phyloP scores from a whole-genome alignment of 345 rosid genomes.

The Lumnitzera littorea region DNA sequence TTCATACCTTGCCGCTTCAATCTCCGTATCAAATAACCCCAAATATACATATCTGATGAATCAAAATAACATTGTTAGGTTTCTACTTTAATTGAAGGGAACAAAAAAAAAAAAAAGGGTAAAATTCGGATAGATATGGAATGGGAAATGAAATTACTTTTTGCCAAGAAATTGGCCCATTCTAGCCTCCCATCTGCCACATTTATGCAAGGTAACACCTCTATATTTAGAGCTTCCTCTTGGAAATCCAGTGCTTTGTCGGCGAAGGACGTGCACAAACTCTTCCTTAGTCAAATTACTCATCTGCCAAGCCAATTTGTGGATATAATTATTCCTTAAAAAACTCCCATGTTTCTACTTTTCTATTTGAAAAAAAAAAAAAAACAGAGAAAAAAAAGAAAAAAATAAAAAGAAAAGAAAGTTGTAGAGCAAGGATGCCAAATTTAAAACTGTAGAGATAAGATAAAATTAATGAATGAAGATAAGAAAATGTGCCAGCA shows the following conservation, averaged over 20 bases:
- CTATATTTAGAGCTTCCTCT: constrained; percentile 96
- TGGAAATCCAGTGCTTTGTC: constrained; percentile 95
- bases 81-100: background rate
- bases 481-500: background rate
- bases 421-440: background rate
- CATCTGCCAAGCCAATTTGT: constrained; percentile 49
- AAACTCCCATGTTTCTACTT: constrained; percentile 7
- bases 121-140: background rate
- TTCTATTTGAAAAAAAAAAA: constrained; percentile 8
- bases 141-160: constrained; percentile 40
- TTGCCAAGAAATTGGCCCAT: constrained; percentile 93
- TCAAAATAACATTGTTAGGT: background rate
- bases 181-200: constrained; percentile 98
- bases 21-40: constrained; percentile 90
- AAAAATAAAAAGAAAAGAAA: constrained; percentile 8
- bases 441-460: background rate
- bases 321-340: constrained; percentile 11
- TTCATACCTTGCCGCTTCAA: constrained; percentile 82
- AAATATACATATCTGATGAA: constrained; percentile 71
- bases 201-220: constrained; percentile 96
- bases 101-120: background rate
- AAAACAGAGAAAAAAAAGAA: constrained; percentile 10
- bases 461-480: background rate
- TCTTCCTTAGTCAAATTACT: constrained; percentile 80
- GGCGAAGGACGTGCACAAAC: constrained; percentile 87